Base-by-base conservation (phyloP, 257 asterid genomes). In the Oldenlandia corymbosa region DNA sequence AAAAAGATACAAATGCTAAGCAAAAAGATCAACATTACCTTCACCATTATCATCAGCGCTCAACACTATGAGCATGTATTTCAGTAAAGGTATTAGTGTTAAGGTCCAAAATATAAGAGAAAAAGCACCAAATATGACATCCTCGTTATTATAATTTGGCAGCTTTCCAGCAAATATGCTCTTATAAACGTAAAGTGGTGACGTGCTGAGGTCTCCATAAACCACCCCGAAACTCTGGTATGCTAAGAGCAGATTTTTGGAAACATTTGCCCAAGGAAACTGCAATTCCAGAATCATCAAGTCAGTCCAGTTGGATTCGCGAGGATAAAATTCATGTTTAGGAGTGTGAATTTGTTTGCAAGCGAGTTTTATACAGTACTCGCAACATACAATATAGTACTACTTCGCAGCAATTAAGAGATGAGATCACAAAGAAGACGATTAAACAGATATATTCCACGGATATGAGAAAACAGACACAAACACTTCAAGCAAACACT, bases 181-280 rank as follows among this genome's bases (percentile, higher is more conserved):
- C 75, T 76, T 83, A 74, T 76, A 89, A 46, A 89, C 99, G 71
- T 92, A 92, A 30, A 92, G 93, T 5, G 97, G 98, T 20, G 98
- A 89, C 34, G 98, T 92, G 85, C 97, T 82, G 74, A 92, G 77
- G 76, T 89, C 97, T 74, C 98, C 98, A 65, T 83, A 92, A 46
- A 92, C 98, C 62, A 92, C 97, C n/a, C 98, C 98, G 26, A 87
- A 76, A 90, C 98, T 87, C 77, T 92, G 95, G 76, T 92, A 92
- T 20, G 97, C 96, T 56, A 92, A 82, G 28, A 87, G 43, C 67
- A 92, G 75, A 56, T 80, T 71, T 67, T 73, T 62, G 18, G 94
- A 81, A 64, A 83, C 63, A 71, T 72, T 72, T 58, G 62, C 80
- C 81, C 74, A 71, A 61, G 79, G 42, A 57, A 74, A 72, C 97